Evolutionary conservation across 2,329 filamentous ascomycete species (phyloP).

Genomic region (Fusarium pseudocircinatum): DNA sequence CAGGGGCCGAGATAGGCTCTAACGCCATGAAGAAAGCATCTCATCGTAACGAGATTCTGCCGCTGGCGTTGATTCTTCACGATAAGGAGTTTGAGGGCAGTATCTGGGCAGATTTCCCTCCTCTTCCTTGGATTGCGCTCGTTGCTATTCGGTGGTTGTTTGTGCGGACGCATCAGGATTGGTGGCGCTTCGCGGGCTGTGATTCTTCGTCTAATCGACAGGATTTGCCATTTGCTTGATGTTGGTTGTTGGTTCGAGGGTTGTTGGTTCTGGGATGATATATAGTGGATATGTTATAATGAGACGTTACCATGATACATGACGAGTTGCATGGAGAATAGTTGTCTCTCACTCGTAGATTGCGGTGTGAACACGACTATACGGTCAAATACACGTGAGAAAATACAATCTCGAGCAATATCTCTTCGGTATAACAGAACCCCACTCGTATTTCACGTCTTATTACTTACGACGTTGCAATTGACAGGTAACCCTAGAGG

Average conservation of each 20-base stretch:
- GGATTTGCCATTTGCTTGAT: slow-evolving; percentile 49
- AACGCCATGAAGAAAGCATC: slow-evolving; percentile 26
- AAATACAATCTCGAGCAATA: background rate
- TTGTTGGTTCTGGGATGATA: background rate
- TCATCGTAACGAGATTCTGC: slow-evolving; percentile 34
- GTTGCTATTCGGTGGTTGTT: slow-evolving; percentile 49
- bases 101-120: slow-evolving; percentile 41
- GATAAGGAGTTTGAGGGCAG: slow-evolving; percentile 43
- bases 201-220: slow-evolving; percentile 44
- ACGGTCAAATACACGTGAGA: background rate
- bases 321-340: background rate
- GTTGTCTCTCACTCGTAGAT: background rate
- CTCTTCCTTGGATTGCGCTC: slow-evolving; percentile 41
- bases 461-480: background rate
- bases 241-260: background rate
- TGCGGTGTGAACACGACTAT: background rate
- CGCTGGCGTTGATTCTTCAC: slow-evolving; percentile 41
- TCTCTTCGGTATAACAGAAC: background rate
- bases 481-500: background rate
- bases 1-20: slow-evolving; percentile 17
- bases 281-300: background rate
- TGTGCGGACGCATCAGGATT: slow-evolving; percentile 47
- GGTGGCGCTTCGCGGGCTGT: slow-evolving; percentile 50
- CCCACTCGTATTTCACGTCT: background rate
- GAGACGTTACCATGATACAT: background rate